These are phyloP conservation scores for Russula brevipes DNA, from an alignment of 768 basidiomycete species.

Conservation along the genomic window DNA sequence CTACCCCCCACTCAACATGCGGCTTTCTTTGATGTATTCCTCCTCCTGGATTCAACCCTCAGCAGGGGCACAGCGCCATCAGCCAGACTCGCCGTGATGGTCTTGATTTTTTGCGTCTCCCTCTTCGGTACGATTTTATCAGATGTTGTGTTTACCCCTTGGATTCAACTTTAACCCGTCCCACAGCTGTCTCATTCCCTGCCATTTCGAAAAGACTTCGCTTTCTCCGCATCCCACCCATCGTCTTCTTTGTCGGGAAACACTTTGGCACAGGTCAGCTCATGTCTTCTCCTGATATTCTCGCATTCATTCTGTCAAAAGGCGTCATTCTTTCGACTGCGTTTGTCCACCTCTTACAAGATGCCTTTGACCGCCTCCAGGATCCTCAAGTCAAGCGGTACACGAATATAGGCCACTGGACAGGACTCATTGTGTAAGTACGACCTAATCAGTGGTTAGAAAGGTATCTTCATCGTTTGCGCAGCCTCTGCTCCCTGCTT, in stretches of 20 bases:
- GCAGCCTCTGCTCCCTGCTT: slow-evolving; percentile 58
- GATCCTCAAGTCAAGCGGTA: slow-evolving; percentile 41
- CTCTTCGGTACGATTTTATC: slow-evolving; percentile 50
- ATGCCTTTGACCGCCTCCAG: slow-evolving; percentile 60
- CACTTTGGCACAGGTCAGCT: slow-evolving; percentile 63
- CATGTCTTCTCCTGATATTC: neutral
- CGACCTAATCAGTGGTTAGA: slow-evolving; percentile 13
- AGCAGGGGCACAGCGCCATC: neutral
- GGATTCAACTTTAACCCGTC: neutral
- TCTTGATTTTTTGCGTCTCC: slow-evolving; percentile 54
- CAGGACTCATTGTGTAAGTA: slow-evolving; percentile 69
- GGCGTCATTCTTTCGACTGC: slow-evolving; percentile 81
- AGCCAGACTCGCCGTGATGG: slow-evolving; percentile 34
- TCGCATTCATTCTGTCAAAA: slow-evolving; percentile 24
- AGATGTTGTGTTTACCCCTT: neutral
- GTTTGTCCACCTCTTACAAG: slow-evolving; percentile 75
- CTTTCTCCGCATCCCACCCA: slow-evolving; percentile 55
- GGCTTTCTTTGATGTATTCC: neutral
- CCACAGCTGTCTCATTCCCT: slow-evolving; percentile 67
- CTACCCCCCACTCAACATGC: neutral
- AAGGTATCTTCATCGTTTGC: neutral
- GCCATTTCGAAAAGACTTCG: slow-evolving; percentile 51
- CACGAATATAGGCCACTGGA: slow-evolving; percentile 47
- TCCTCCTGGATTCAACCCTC: neutral
- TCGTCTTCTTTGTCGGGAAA: slow-evolving; percentile 79